A percentile compares a stretch with the other conserved stretches of the same genome.
These are phyloP conservation scores for Calonectria pteridis DNA, from an alignment of 2,329 filamentous ascomycete genomes.

Conservation along the genomic window DNA sequence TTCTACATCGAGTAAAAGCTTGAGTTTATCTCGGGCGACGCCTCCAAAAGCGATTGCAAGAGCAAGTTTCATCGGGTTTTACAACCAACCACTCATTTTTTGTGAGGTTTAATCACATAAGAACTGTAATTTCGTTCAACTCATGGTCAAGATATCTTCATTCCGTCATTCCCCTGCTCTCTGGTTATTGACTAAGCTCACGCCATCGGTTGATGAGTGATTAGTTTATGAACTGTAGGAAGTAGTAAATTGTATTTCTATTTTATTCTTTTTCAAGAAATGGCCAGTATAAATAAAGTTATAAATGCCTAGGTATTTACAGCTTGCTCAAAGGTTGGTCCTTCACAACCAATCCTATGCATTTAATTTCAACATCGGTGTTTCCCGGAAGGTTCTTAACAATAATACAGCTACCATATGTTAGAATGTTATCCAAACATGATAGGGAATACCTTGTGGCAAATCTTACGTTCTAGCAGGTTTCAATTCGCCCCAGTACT, in stretches of 20 bases:
- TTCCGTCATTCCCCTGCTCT: too few relatives aligned
- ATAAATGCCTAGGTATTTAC: background rate
- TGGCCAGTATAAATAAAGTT: background rate
- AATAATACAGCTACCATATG: background rate
- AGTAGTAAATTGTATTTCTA: too few relatives aligned
- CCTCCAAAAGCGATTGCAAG: background rate
- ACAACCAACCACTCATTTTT: too few relatives aligned
- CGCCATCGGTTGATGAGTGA: too few relatives aligned
- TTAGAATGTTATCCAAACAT: background rate
- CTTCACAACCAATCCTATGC: background rate
- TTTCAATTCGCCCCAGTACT: constrained; percentile 9
- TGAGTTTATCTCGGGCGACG: background rate
- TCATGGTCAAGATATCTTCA: too few relatives aligned
- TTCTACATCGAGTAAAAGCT: background rate
- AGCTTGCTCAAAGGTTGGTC: background rate
- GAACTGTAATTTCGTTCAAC: too few relatives aligned
- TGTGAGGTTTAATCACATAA: too few relatives aligned
- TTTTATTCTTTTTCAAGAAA: background rate
- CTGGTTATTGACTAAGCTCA: too few relatives aligned
- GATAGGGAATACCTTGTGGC: background rate
- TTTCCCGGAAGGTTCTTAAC: background rate
- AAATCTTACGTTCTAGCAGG: constrained; percentile 14
- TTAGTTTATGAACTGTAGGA: too few relatives aligned
- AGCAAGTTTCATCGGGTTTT: too few relatives aligned
- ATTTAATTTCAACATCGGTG: constrained; percentile 12